These are phyloP conservation scores for Tribonema minus DNA, from an alignment of 108 stramenopile species.

Conservation along the genomic window DNA sequence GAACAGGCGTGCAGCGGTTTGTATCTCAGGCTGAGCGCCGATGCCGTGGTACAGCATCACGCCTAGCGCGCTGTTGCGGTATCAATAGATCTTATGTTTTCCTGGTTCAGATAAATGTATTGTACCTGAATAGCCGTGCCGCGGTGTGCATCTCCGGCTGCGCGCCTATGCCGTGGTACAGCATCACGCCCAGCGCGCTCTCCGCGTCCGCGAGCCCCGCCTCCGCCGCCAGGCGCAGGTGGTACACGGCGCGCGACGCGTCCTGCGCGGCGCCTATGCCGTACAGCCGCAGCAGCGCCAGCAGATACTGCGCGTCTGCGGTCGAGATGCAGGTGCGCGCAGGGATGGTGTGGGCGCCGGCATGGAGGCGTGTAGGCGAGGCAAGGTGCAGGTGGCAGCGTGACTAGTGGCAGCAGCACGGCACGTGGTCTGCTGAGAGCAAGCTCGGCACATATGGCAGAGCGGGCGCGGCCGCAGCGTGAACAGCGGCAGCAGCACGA, in stretches of 20 bases:
- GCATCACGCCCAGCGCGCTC: conserved; percentile 28
- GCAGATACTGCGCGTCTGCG: conserved; percentile 26
- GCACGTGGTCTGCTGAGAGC: too few relatives aligned
- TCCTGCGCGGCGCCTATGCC: conserved; percentile 35
- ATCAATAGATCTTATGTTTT: too few relatives aligned
- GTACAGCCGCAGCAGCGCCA: conserved; percentile 35
- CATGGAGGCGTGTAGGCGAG: too few relatives aligned
- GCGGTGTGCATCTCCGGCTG: background rate
- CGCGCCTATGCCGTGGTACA: conserved; percentile 16
- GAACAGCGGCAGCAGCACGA: too few relatives aligned
- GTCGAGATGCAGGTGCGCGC: too few relatives aligned
- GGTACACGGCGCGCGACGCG: conserved; percentile 11
- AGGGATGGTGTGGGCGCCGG: too few relatives aligned
- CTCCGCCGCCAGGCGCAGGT: conserved; percentile 21
- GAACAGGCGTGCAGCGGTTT: background rate
- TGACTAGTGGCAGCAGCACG: too few relatives aligned
- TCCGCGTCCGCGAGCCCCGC: conserved; percentile 18
- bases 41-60: background rate
- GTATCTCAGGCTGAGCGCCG: background rate
- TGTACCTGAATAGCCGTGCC: background rate
- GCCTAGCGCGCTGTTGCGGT: too few relatives aligned
- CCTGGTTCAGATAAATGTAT: too few relatives aligned
- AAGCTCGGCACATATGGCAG: too few relatives aligned
- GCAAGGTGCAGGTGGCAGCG: too few relatives aligned
- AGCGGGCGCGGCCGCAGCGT: too few relatives aligned